Evolutionary conservation across 2,329 filamentous ascomycete genomes (phyloP).

Genomic region (Fusarium sp.): DNA sequence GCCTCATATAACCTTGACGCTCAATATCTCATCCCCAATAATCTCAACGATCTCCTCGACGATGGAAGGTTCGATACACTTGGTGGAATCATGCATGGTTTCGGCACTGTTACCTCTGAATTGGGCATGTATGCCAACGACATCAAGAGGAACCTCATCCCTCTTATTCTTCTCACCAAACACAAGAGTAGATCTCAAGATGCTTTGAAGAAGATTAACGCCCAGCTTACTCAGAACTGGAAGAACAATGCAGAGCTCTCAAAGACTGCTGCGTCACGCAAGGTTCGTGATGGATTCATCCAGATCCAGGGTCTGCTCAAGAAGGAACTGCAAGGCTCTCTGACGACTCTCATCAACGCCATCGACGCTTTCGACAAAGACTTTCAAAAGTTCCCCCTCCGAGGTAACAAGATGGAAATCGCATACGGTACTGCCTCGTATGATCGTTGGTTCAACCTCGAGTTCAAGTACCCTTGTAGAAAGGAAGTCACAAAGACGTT

Average conservation of each 20-base stretch:
- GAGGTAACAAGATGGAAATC: conserved; percentile 23
- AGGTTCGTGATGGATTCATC: conserved; percentile 27
- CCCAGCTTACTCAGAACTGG: conserved; percentile 23
- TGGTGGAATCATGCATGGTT: conserved; percentile 20
- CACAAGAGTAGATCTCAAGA: background rate
- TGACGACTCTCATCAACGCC: background rate
- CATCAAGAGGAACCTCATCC: conserved; percentile 9
- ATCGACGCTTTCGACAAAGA: conserved; percentile 19
- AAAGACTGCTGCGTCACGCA: conserved; percentile 15
- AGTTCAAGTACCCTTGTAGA: conserved; percentile 31
- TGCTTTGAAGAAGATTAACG: conserved; percentile 5
- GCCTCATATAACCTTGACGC: background rate
- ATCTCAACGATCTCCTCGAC: background rate
- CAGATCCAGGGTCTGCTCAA: conserved; percentile 13
- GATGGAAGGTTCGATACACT: background rate
- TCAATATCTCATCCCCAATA: background rate
- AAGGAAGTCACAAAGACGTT: conserved; percentile 16
- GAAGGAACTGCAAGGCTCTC: background rate
- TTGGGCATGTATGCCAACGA: conserved; percentile 16
- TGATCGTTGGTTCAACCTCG: conserved; percentile 25
- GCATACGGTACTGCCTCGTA: conserved; percentile 10
- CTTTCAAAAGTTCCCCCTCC: conserved; percentile 20
- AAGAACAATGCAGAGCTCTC: conserved; percentile 30
- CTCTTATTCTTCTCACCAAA: conserved; percentile 21
- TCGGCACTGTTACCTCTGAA: conserved; percentile 4